Evolutionary conservation across 768 basidiomycete genomes (phyloP), one percentile per base, ranked within the genome.

Genomic region (Naganishia vishniacii): DNA sequence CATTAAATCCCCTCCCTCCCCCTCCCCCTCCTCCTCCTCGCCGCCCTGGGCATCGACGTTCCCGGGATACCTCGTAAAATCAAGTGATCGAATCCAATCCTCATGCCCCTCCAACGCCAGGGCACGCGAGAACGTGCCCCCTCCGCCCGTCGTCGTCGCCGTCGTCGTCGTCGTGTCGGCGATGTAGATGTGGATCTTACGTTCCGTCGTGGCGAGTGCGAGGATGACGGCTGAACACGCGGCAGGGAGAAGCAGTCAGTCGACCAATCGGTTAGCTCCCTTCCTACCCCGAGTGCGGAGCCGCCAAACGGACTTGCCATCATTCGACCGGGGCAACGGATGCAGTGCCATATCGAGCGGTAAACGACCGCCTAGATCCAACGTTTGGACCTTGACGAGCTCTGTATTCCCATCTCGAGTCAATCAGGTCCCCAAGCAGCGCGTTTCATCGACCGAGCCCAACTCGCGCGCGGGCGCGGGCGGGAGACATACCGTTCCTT

Each of bases 71-170:
- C 68, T 34, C 8, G 73, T 69, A 75, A 97, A 91, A 1, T 86
- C 82, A 40, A 98, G 83, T 65, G 85, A 81, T 59, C 88, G 85
- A 60, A 98, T 82, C 95, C 95, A 99, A 71, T 99, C 94, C 81
- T 95, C 89, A 72, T 99, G 95, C 1, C 95, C 95, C 13, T 79
- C 77, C 15, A 81, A 67, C 7, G 69, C 69, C 18, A 77, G 59
- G 1, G 74, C 42, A 23, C 65, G 64, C 13, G 49, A 15, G 61
- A 74, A 72, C 65, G 20, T 16, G 61, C 15, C 12, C 15, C 13
- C n/a, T n/a, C n/a, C n/a, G n/a, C n/a, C n/a, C n/a, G n/a, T n/a
- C n/a, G n/a, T n/a, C n/a, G n/a, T n/a, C n/a, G n/a, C n/a, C n/a
- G n/a, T n/a, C n/a, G n/a, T n/a, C n/a, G n/a, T n/a, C n/a, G n/a